A percentile compares a stretch with the other conserved stretches of the same genome.
These are phyloP conservation scores for Kuraishia cidri DNA, from an alignment of 805 yeast species.

Conservation along the genomic window DNA sequence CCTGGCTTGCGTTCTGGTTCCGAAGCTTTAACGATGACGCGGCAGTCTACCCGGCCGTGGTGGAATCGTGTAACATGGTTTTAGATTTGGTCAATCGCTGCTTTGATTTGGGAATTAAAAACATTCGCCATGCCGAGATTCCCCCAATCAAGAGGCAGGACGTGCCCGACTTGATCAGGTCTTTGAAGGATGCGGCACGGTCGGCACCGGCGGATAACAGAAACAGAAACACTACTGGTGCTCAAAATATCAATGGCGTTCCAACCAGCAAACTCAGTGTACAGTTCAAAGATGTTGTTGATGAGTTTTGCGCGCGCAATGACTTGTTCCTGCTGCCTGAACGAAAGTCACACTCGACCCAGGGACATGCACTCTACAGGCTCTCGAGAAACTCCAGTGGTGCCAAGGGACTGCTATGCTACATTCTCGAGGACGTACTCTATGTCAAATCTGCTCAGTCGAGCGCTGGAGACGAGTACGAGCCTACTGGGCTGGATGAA, in stretches of 20 bases:
- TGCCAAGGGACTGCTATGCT: conserved; percentile 27
- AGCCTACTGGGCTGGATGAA: conserved; percentile 31
- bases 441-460: conserved; percentile 29
- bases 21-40: too few relatives aligned
- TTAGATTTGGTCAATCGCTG: too few relatives aligned
- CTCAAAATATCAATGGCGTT: conserved; percentile 21
- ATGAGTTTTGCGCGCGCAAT: conserved; percentile 43
- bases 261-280: conserved; percentile 27
- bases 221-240: too few relatives aligned
- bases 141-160: too few relatives aligned
- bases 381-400: conserved; percentile 24
- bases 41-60: too few relatives aligned
- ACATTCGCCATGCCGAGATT: too few relatives aligned
- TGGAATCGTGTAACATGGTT: too few relatives aligned
- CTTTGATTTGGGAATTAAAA: too few relatives aligned
- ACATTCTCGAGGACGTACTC: conserved; percentile 57
- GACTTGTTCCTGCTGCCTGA: conserved; percentile 32
- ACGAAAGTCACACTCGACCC: conserved; percentile 19
- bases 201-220: too few relatives aligned
- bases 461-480: conserved; percentile 18
- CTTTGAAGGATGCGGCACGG: too few relatives aligned
- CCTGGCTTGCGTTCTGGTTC: too few relatives aligned
- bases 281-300: conserved; percentile 59
- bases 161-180: too few relatives aligned
- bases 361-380: conserved; percentile 36